These are phyloP conservation scores for Apostasia ramifera DNA, from an alignment of 106 monocot genomes.

Conservation along the genomic window DNA sequence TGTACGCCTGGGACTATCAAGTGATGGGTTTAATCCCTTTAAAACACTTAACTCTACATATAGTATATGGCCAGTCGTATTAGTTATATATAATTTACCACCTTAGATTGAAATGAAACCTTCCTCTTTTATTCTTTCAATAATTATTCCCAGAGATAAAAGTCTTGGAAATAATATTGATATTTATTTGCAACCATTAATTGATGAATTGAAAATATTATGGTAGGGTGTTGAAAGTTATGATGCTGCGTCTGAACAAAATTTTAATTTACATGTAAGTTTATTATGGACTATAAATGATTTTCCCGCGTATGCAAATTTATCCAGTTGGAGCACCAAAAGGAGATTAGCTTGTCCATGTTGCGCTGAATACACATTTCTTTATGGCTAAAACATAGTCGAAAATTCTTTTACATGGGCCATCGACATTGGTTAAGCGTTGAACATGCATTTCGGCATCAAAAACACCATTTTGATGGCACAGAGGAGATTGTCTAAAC, in stretches of 20 bases:
- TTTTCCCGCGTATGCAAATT: background rate
- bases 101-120: background rate
- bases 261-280: background rate
- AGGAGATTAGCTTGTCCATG: background rate
- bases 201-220: background rate
- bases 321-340: background rate
- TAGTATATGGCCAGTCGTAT: background rate
- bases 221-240: background rate
- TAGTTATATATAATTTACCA: background rate
- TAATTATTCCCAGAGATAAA: background rate
- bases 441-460: background rate
- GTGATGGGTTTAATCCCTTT: constrained; percentile 12
- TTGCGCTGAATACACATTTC: background rate
- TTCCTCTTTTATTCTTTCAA: background rate
- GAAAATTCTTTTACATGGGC: background rate
- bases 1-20: background rate
- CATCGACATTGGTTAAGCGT: background rate
- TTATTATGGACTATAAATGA: background rate
- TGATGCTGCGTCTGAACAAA: background rate
- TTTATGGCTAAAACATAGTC: no score
- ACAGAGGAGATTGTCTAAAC: background rate
- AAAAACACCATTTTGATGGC: background rate
- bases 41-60: background rate
- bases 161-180: background rate
- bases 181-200: background rate